Percentiles rank a stretch among this genome's conserved stretches.
phyloP scores from a whole-genome alignment of 805 yeast species.

The Yamadazyma nakazawae region DNA sequence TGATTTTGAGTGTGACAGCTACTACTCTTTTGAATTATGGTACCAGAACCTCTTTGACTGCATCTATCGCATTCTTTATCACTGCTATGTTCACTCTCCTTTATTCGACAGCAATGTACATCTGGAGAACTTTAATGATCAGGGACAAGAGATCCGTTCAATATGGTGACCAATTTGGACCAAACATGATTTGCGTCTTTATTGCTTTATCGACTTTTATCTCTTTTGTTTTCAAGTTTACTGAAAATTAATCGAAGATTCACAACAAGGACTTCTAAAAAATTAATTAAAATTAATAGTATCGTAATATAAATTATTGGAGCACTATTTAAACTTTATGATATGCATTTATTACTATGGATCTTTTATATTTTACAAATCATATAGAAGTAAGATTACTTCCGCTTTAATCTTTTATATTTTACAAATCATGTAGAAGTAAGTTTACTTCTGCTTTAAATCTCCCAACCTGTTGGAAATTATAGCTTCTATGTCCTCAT shows the following conservation, averaged over 20 bases:
- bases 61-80: conserved; percentile 81
- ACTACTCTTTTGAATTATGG: conserved; percentile 86
- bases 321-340: not conserved
- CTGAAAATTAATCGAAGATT: conserved; percentile 21
- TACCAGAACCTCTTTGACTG: conserved; percentile 63
- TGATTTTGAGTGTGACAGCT: conserved; percentile 86
- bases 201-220: conserved; percentile 66
- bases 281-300: not conserved
- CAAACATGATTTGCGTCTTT: conserved; percentile 73
- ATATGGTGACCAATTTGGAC: conserved; percentile 87
- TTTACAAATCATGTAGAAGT: not conserved
- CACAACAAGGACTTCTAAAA: conserved; percentile 43
- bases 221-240: conserved; percentile 52
- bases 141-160: conserved; percentile 78
- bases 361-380: not conserved
- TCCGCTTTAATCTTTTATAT: not conserved
- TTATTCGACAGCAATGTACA: conserved; percentile 71
- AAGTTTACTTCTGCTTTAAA: conserved; percentile 4
- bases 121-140: conserved; percentile 79
- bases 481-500: conserved; percentile 50
- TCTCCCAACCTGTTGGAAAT: conserved; percentile 44
- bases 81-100: conserved; percentile 71
- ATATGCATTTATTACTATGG: not conserved
- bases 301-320: not conserved
- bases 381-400: not conserved